phyloP scores from a whole-genome alignment of 148 eudicot genomes.

The Rhododendron williamsianum region DNA sequence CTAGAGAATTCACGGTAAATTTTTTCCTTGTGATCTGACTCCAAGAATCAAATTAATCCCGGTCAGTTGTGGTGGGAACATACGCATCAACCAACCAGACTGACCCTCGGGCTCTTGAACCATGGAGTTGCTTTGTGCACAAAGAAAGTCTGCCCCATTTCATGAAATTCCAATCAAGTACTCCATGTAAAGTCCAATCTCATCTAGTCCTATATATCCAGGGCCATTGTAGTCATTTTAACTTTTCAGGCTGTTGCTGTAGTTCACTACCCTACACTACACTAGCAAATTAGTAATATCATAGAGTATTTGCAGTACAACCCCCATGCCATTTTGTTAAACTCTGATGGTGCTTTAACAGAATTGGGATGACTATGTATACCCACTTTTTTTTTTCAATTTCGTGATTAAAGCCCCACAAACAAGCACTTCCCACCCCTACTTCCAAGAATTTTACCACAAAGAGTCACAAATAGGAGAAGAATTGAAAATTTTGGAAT shows the following conservation, averaged over 20 bases:
- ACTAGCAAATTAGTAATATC: neutral
- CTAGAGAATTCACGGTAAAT: too few species aligned
- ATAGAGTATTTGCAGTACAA: neutral
- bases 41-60: neutral
- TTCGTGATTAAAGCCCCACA: neutral
- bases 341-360: neutral
- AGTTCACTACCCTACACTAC: neutral
- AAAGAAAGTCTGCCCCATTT: neutral
- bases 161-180: constrained; percentile 2
- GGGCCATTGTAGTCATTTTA: neutral
- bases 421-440: neutral
- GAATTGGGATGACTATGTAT: constrained; percentile 11
- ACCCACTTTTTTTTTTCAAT: neutral
- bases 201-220: neutral
- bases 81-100: neutral
- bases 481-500: neutral
- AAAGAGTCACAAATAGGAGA: neutral
- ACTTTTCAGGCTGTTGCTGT: neutral
- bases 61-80: neutral
- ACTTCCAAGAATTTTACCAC: neutral
- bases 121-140: neutral
- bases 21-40: neutral
- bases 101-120: neutral
- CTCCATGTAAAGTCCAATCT: neutral
- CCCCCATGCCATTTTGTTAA: neutral